These are phyloP conservation scores for Striga asiatica DNA, from an alignment of 257 asterid species.

Conservation along the genomic window DNA sequence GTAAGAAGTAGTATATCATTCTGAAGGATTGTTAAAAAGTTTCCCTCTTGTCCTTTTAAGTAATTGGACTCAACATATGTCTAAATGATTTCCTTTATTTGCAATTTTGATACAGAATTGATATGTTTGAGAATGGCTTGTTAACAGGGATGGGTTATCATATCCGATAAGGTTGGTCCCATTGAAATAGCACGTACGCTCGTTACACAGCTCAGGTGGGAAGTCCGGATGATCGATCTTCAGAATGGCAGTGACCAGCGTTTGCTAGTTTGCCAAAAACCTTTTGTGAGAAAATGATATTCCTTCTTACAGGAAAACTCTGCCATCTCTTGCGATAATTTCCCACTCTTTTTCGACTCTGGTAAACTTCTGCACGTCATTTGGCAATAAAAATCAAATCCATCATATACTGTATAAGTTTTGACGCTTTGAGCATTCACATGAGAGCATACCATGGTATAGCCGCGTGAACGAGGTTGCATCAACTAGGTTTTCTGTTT, in stretches of 20 bases:
- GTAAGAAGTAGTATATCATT: too few relatives aligned
- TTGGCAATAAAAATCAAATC: constrained; percentile 8
- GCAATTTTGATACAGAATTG: neutral
- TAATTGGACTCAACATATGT: neutral
- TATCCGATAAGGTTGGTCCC: constrained; percentile 55
- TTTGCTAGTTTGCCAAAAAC: constrained; percentile 81
- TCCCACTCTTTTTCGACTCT: constrained; percentile 27
- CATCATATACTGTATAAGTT: constrained; percentile 17
- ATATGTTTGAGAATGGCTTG: constrained; percentile 5
- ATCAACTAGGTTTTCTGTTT: constrained; percentile 5
- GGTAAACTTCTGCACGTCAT: constrained; percentile 23
- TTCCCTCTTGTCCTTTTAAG: neutral
- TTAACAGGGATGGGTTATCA: constrained; percentile 80
- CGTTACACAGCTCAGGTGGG: constrained; percentile 81
- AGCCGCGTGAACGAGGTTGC: constrained; percentile 14
- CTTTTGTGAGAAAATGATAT: constrained; percentile 64
- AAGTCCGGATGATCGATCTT: constrained; percentile 77
- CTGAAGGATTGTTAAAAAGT: too few relatives aligned
- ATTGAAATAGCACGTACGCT: constrained; percentile 53
- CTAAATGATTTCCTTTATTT: neutral
- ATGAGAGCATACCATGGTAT: neutral
- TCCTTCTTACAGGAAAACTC: neutral
- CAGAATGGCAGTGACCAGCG: constrained; percentile 87
- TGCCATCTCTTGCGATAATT: constrained; percentile 22
- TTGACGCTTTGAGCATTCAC: constrained; percentile 17